phyloP scores from a whole-genome alignment of 2,329 filamentous ascomycete genomes.

The Penicillium sp. region DNA sequence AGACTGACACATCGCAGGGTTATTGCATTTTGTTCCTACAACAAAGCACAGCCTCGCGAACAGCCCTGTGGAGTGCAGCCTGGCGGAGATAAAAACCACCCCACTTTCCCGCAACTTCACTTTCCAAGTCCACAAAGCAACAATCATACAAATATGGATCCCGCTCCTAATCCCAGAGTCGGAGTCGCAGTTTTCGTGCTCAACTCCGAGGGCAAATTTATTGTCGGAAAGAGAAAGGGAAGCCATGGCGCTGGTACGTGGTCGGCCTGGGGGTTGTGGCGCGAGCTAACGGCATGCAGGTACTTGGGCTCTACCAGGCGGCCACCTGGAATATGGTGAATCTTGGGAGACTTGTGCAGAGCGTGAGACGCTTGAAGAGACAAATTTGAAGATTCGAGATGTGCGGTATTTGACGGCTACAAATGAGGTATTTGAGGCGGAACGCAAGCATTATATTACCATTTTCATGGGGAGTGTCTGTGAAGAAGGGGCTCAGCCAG shows the following conservation, averaged over 20 bases:
- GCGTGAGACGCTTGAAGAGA: slow-evolving; percentile 72
- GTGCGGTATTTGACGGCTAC: slow-evolving; percentile 61
- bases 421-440: slow-evolving; percentile 63
- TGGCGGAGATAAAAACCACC: background rate
- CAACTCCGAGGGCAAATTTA: slow-evolving; percentile 43
- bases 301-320: slow-evolving; percentile 69
- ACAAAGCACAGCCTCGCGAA: background rate
- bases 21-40: background rate
- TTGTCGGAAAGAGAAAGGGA: slow-evolving; percentile 51
- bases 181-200: slow-evolving; percentile 54
- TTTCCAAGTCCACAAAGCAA: background rate
- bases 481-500: slow-evolving; percentile 52
- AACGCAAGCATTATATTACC: slow-evolving; percentile 73
- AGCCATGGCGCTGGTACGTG: slow-evolving; percentile 49
- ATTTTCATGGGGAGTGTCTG: slow-evolving; percentile 63
- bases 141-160: slow-evolving; percentile 10
- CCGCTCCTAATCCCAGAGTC: slow-evolving; percentile 31
- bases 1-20: too few species aligned
- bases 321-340: slow-evolving; percentile 73
- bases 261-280: background rate
- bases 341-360: slow-evolving; percentile 61
- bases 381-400: slow-evolving; percentile 59
- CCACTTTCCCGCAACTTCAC: background rate
- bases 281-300: slow-evolving; percentile 38
- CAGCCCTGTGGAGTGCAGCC: background rate